These are phyloP conservation scores for Peziza echinospora DNA, from an alignment of 495 filamentous ascomycete genomes.

Conservation along the genomic window DNA sequence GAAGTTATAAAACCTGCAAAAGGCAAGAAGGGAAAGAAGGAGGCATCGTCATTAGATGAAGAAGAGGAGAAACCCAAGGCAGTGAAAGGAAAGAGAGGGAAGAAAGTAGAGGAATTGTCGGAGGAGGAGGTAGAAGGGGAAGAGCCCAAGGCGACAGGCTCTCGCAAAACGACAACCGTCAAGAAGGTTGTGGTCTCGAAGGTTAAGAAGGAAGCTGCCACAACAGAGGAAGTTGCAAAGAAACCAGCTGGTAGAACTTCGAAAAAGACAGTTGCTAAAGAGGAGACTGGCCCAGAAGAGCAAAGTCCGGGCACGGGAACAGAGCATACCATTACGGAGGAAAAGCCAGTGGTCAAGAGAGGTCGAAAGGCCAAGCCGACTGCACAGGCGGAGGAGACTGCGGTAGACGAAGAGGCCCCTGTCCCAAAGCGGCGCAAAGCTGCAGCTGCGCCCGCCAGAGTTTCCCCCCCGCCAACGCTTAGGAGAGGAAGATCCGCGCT, in stretches of 20 bases:
- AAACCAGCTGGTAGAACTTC: background rate
- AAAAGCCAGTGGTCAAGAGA: background rate
- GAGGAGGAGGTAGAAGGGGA: background rate
- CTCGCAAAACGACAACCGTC: background rate
- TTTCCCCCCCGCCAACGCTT: too few relatives aligned
- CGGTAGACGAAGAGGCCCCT: background rate
- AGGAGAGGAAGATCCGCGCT: too few relatives aligned
- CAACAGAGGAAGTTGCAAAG: background rate
- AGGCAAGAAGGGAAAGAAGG: conserved; percentile 1
- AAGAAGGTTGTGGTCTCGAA: too few relatives aligned
- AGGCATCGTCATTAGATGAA: background rate
- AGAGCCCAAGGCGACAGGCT: background rate
- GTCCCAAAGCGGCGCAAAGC: too few relatives aligned
- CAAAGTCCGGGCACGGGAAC: background rate
- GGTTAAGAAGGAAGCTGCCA: too few relatives aligned
- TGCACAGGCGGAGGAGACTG: too few relatives aligned
- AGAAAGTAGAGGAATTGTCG: background rate
- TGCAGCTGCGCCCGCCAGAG: too few relatives aligned
- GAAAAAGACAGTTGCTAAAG: conserved; percentile 24
- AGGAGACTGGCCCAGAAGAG: background rate
- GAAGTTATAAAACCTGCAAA: conserved; percentile 17
- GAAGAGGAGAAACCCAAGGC: background rate
- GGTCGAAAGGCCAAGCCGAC: background rate
- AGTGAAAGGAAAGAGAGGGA: background rate
- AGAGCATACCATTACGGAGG: too few relatives aligned